phyloP scores from a whole-genome alignment of 352 stramenopile genomes.

The Phytophthora ramorum region DNA sequence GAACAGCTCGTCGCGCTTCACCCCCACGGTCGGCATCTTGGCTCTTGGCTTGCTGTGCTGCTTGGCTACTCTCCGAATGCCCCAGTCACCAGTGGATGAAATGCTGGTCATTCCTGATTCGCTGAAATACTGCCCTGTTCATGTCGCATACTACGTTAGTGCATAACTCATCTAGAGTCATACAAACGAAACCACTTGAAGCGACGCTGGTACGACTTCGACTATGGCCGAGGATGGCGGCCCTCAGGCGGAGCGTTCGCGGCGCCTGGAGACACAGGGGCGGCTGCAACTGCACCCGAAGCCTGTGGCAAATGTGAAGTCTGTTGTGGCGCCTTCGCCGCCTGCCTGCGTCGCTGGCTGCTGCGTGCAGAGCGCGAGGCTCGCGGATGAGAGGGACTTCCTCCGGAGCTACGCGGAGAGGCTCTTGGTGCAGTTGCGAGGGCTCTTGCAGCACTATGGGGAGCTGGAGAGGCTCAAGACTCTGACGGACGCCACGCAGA shows the following conservation, averaged over 20 bases:
- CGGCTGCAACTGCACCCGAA: conserved; percentile 7
- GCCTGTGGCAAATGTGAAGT: background rate
- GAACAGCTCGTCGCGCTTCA: conserved; percentile 98
- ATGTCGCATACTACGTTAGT: conserved; percentile 1
- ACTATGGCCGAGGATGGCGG: conserved; percentile 24
- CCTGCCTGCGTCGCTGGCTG: conserved; percentile 27
- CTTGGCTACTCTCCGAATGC: conserved; percentile 23
- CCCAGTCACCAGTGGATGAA: conserved; percentile 31
- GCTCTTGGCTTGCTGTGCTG: background rate
- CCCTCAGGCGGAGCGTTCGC: conserved; percentile 43
- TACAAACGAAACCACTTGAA: conserved; percentile 14
- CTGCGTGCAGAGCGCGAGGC: conserved; percentile 49
- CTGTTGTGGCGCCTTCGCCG: background rate
- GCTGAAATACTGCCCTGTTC: background rate
- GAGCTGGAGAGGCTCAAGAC: conserved; percentile 78
- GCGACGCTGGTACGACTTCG: conserved; percentile 19
- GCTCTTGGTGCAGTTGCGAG: conserved; percentile 65
- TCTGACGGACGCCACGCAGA: conserved; percentile 44
- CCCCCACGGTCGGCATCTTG: conserved; percentile 98
- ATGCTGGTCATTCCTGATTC: conserved; percentile 5
- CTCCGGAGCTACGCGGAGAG: conserved; percentile 72
- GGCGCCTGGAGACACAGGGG: conserved; percentile 41
- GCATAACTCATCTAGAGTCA: too few species aligned
- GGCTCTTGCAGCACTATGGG: conserved; percentile 67
- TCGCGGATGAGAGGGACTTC: conserved; percentile 73